Base-by-base conservation (phyloP, 1,284 basidiomycete species). In the Ustilago sp. region DNA sequence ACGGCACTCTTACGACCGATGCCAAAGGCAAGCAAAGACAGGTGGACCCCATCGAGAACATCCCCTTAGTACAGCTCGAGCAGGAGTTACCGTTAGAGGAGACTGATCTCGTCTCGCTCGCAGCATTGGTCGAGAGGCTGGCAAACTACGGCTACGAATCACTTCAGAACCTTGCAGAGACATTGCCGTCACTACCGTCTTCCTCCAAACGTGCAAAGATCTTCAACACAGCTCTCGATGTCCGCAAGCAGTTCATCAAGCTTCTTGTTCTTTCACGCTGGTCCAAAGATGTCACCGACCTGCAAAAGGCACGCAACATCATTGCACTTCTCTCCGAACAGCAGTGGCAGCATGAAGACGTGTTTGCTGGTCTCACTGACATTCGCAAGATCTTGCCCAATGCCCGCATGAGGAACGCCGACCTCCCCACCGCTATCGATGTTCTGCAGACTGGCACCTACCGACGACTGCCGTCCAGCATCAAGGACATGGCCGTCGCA, bases 191-290 rank as follows among this genome's bases (percentile, higher is more conserved):
- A 75, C 91, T 93, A 89, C 91, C 93, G 13, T 93, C 94, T 83
- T 88, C 88, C n/a, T 91, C 91, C 41, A 90, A 93, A 56, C 94
- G 95, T 82, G 90, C 92, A 38, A 91, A 90, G 31, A 88, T 96
- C 47, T 93, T 93, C 11, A 92, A 94, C 77, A 95, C 93, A 89
- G 93, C 94, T 0, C 91, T 94, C 35, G 91, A 92, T 83, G 93
- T 91, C 12, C 93, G 95, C 87, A 93, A 93, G 80, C 93, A 95
- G 80, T 90, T 94, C 52, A 91, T 94, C 56, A 96, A 95, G 87
- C 87, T 96, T 17, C 93, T 94, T 28, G 84, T 85, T 7, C 71
- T 85, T 9, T 69, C 76, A 0, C 75, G 80, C 36, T 85, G 84
- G 84, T 77, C 77, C 19, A 78, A 76, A 45, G 77, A 77, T 39